A percentile compares a stretch with the other conserved stretches of the same genome.
Conservation (phyloP, 2,329 filamentous ascomycete species). For the Xylaria arbuscula region DNA sequence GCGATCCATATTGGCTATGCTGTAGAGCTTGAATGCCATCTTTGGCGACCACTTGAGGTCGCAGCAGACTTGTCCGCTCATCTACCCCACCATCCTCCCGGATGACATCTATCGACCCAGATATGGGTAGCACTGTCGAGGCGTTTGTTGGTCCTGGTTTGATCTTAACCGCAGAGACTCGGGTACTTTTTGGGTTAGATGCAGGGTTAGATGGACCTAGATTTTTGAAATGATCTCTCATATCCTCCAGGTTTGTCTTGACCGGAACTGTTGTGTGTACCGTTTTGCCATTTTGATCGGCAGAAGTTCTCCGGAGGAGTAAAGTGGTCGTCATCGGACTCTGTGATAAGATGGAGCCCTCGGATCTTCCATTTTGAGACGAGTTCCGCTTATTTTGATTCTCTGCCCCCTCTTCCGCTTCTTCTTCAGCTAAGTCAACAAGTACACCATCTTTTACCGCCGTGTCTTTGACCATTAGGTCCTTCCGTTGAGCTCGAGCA, state of each 20-base stretch:
- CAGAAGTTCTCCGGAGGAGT: conserved; percentile 68
- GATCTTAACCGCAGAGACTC: conserved; percentile 73
- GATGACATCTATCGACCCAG: conserved; percentile 41
- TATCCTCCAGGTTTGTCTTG: conserved; percentile 70
- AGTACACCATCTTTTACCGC: conserved; percentile 51
- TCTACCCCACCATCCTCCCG: conserved; percentile 47
- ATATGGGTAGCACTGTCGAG: conserved; percentile 36
- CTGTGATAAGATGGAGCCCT: conserved; percentile 55
- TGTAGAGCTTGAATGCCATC: conserved; percentile 73
- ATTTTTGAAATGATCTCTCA: conserved; percentile 71
- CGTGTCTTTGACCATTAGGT: conserved; percentile 51
- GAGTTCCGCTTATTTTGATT: conserved; percentile 47
- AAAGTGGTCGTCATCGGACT: conserved; percentile 67
- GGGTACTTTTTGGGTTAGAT: conserved; percentile 70
- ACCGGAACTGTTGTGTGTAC: conserved; percentile 63
- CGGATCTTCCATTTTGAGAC: conserved; percentile 54
- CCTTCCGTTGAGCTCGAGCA: conserved; percentile 63
- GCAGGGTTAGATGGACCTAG: conserved; percentile 76
- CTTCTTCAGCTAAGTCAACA: conserved; percentile 55
- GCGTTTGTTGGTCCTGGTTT: conserved; percentile 58
- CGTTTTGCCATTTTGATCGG: conserved; percentile 63
- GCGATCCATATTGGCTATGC: conserved; percentile 62
- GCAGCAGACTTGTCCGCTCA: conserved; percentile 58
- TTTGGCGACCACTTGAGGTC: conserved; percentile 67
- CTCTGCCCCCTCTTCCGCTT: conserved; percentile 33